A percentile compares a stretch with the other conserved stretches of the same genome.
Conservation (phyloP, 768 basidiomycete species). For the Kwoniella mangroviensis region DNA sequence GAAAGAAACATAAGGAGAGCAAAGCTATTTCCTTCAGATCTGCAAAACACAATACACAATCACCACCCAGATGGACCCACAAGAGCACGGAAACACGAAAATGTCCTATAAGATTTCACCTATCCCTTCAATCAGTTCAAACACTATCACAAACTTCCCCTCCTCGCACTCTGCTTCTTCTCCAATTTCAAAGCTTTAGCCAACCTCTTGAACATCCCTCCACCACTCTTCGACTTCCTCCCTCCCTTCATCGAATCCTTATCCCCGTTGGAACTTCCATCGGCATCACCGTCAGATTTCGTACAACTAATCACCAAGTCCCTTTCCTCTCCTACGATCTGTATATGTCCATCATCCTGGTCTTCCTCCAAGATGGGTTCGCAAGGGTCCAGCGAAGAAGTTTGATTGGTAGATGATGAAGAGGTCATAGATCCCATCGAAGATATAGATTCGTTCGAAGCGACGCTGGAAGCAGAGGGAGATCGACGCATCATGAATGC, state of each 20-base stretch:
- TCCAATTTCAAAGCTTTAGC: slow-evolving; percentile 41
- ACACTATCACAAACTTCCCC: slow-evolving; percentile 35
- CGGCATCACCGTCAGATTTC: slow-evolving; percentile 44
- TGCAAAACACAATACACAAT: no score
- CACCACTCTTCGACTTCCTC: slow-evolving; percentile 21
- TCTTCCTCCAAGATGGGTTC: slow-evolving; percentile 31
- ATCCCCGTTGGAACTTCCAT: slow-evolving; percentile 31
- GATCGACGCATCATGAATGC: slow-evolving; percentile 37
- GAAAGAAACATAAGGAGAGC: neutral
- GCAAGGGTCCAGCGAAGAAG: slow-evolving; percentile 25
- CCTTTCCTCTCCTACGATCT: slow-evolving; percentile 11
- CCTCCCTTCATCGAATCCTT: slow-evolving; percentile 16
- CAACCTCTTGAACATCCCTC: slow-evolving; percentile 43
- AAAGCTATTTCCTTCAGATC: no score
- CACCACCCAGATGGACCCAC: no score
- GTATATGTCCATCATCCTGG: slow-evolving; percentile 4
- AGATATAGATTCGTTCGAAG: slow-evolving; percentile 9
- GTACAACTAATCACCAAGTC: slow-evolving; percentile 38
- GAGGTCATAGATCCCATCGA: slow-evolving; percentile 30
- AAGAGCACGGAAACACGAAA: neutral
- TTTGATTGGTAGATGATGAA: slow-evolving; percentile 20
- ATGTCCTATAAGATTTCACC: neutral
- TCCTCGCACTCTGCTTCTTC: slow-evolving; percentile 35
- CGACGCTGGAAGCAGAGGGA: slow-evolving; percentile 28
- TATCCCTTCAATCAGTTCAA: neutral